Evolutionary conservation across 2,329 filamentous ascomycete species (phyloP), one percentile per base, ranked within the genome.

Genomic region (Penicillium sp.): DNA sequence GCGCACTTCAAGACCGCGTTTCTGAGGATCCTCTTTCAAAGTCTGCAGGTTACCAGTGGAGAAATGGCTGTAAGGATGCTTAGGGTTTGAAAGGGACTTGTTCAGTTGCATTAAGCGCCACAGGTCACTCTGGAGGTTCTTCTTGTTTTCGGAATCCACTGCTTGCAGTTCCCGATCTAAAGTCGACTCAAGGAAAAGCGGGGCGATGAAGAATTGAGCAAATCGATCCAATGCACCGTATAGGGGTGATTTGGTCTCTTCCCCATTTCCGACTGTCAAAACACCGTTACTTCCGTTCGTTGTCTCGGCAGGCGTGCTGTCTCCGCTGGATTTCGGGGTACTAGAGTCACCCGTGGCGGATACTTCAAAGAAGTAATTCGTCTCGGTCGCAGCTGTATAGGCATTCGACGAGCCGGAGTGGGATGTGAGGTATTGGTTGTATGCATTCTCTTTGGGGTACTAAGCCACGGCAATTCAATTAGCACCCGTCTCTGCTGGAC

Each of bases 301-400:
- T 3, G 56, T 52, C 38, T 63, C 62, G 44, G 59, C 58, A 13
- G 57, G 62, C 11, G 64, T 64, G 30, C 53, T 62, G 28, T 60
- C 40, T 30, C 64, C 56, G 31, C 41, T 62, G n/a, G 58, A 56
- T 45, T 58, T 54, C 11, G 61, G 57, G 27, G 59, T 72, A 65
- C 56, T 55, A 2, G 73, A 68, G 38, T 75, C 75, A 11, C 86
- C 81, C 43, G 89, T 89, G 28, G 90, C 89, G 16, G 88, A 89
- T 50, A 97, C 84, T 65, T 99, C 93, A 68, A 99, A 99, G 73
- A 88, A 97, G 75, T 95, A 99, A 73, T 97, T 97, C 56, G 93
- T 99, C 44, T 92, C 95, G 1, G 89, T 95, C 4, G 88, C 79
- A 13, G 87, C 90, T 1, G 93, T 99, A 70, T 95, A 97, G 47